phyloP scores from a whole-genome alignment of 129 eudicot genomes.

The Pittosporum tobira region DNA sequence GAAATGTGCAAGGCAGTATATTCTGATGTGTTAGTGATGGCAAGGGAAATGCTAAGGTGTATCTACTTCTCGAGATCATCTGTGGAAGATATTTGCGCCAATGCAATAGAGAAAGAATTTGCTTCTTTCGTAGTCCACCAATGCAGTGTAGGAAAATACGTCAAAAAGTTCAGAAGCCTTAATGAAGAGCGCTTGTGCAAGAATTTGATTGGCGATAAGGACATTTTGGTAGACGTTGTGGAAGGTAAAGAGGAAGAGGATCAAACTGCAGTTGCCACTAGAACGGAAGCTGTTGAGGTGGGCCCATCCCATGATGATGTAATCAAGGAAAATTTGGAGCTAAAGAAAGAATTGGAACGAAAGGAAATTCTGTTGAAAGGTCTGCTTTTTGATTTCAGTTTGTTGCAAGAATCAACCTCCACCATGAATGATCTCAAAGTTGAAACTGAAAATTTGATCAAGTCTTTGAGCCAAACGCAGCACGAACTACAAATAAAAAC shows the following conservation, averaged over 20 bases:
- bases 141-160: conserved; percentile 34
- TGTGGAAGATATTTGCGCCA: conserved; percentile 38
- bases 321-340: conserved; percentile 30
- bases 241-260: conserved; percentile 21
- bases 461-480: conserved; percentile 39
- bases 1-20: conserved; percentile 33
- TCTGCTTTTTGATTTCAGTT: conserved; percentile 64
- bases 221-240: neutral
- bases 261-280: conserved; percentile 14
- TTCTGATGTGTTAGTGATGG: conserved; percentile 38
- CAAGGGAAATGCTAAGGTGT: conserved; percentile 22
- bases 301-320: conserved; percentile 16
- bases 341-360: conserved; percentile 49
- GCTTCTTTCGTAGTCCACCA: conserved; percentile 41
- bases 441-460: conserved; percentile 51
- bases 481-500: conserved; percentile 47
- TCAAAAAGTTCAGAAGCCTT: conserved; percentile 15
- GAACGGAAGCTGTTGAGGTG: conserved; percentile 25
- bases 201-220: conserved; percentile 5
- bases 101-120: conserved; percentile 39
- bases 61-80: conserved; percentile 42
- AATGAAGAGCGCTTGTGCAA: conserved; percentile 7
- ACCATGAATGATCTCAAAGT: conserved; percentile 56
- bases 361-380: conserved; percentile 58
- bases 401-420: conserved; percentile 80